These are phyloP conservation scores for Entrophospora sp. DNA, from an alignment of 192 early-diverging fungal genomes.

Conservation along the genomic window DNA sequence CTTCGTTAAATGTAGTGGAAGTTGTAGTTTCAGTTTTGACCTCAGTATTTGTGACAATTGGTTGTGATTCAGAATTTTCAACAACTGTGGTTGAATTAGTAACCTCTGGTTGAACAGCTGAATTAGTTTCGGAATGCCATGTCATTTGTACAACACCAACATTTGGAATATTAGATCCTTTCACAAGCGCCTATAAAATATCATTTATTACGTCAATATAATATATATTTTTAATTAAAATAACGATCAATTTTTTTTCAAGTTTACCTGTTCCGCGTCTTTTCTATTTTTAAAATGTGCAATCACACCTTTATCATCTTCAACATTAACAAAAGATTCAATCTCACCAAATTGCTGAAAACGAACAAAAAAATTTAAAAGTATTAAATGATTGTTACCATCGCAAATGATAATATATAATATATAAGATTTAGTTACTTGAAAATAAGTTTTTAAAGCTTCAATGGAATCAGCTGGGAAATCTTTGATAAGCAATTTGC, in stretches of 20 bases:
- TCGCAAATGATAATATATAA: background rate
- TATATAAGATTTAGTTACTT: slow-evolving; percentile 35
- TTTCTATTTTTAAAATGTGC: slow-evolving; percentile 46
- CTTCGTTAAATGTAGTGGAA: background rate
- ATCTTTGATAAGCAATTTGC: slow-evolving; percentile 56
- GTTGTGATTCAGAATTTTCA: background rate
- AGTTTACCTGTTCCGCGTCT: slow-evolving; percentile 45
- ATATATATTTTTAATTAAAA: background rate
- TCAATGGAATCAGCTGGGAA: slow-evolving; percentile 33
- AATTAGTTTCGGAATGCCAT: slow-evolving; percentile 24
- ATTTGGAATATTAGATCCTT: slow-evolving; percentile 23
- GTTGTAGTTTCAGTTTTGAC: background rate
- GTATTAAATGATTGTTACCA: background rate
- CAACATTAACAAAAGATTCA: slow-evolving; percentile 30
- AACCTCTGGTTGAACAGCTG: slow-evolving; percentile 12
- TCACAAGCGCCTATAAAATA: slow-evolving; percentile 19
- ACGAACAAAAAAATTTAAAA: background rate
- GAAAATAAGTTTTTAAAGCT: slow-evolving; percentile 51
- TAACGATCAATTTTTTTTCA: slow-evolving; percentile 19
- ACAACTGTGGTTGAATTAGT: slow-evolving; percentile 4
- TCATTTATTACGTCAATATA: background rate
- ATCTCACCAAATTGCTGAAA: slow-evolving; percentile 43
- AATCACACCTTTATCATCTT: slow-evolving; percentile 35
- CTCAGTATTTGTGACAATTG: background rate
- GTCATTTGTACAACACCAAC: slow-evolving; percentile 17